Evolutionary conservation across 2,329 filamentous ascomycete species (phyloP), one percentile per base, ranked within the genome.

Genomic region (Penicillium verrucosum): DNA sequence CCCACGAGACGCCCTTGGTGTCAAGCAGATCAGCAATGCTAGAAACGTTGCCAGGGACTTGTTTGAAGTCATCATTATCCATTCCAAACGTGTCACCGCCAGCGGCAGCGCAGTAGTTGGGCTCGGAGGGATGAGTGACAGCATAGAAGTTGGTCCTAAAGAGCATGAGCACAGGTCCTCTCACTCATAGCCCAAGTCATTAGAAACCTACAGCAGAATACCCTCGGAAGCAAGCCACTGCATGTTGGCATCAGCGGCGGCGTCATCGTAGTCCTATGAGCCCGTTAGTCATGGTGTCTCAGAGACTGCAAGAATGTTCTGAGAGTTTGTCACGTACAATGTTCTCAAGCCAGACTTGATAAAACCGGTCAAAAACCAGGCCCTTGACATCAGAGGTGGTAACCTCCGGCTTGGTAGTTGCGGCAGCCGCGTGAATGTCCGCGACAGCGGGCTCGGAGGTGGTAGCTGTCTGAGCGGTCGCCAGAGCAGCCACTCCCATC

Each of bases 281-380:
- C 4, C 3, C 10, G 38, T 55, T 25, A 55, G n/a, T 43, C 23
- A 23, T 6, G 5, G 16, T 38, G 23, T 14, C 14, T 37, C n/a
- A 14, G 25, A 5, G 18, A 4, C 14, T 36, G 7, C 21, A 27
- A 5, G 11, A 25, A 45, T n/a, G 23, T 8, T 21, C 27, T 14
- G 27, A 16, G 12, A 2, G 3, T 45, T 21, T 29, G 14, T 18
- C 48, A 59, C 86, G 23, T 60, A 71, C 81, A 47, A 86, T 89
- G 70, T 92, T 92, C 77, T 92, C 89, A 46, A 91, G 80, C 86
- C 87, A 92, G 72, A 92, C 85, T 56, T 85, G 82, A 54, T 85
- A 85, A 59, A 89, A 83, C 16, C 89, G 85, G 69, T 91, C 82
- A 69, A 92, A 92, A 0, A 81, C 85, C 68, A 87, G 85, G 60